Conservation (phyloP, 2,329 filamentous ascomycete genomes). For the Trichoderma endophyticum region DNA sequence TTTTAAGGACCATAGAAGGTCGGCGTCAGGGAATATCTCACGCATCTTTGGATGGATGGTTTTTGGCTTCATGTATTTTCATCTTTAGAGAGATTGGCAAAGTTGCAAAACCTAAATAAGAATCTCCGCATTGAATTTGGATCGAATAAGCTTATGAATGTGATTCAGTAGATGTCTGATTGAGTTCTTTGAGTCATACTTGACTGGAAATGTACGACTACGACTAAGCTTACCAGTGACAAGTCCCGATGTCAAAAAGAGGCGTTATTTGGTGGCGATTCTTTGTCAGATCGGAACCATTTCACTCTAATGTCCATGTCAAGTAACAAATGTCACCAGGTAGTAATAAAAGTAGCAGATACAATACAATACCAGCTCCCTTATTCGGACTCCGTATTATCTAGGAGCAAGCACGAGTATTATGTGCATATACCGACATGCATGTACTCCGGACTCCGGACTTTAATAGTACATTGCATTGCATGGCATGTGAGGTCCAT, state of each 20-base stretch:
- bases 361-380: background rate
- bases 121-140: background rate
- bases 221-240: background rate
- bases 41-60: background rate
- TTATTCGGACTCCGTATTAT: background rate
- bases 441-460: background rate
- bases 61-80: background rate
- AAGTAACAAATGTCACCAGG: background rate
- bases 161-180: background rate
- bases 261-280: background rate
- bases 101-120: background rate
- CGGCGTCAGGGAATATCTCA: background rate
- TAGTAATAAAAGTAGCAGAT: background rate
- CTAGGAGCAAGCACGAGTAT: too few species aligned
- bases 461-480: background rate
- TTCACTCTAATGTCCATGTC: background rate
- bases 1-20: background rate
- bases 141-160: background rate
- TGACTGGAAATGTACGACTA: background rate
- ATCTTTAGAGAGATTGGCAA: background rate
- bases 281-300: background rate
- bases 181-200: background rate
- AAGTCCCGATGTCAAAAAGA: background rate
- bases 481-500: background rate
- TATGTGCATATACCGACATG: background rate